These are phyloP conservation scores for Cyclotella sp. DNA, from an alignment of 108 stramenopile genomes.

Conservation along the genomic window DNA sequence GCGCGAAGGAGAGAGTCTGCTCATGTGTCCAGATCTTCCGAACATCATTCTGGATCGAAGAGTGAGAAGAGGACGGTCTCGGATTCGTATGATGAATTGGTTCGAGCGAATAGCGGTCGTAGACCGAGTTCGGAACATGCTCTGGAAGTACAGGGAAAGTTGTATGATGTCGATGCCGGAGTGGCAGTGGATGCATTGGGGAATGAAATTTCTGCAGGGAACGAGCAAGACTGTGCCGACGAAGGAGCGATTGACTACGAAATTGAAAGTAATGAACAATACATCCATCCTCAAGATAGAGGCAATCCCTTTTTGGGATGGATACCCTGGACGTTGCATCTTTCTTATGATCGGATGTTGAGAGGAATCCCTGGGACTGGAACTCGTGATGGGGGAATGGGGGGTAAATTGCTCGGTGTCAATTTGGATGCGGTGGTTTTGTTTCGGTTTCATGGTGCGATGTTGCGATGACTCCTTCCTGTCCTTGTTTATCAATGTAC, in stretches of 20 bases:
- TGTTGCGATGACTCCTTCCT: not conserved
- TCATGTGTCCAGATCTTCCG: not conserved
- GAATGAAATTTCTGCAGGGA: not conserved
- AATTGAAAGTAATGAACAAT: constrained; percentile 1
- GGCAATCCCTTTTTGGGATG: constrained; percentile 77
- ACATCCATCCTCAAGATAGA: constrained; percentile 62
- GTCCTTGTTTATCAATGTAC: not conserved
- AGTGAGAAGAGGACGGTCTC: not conserved
- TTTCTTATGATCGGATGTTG: constrained; percentile 75
- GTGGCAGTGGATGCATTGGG: constrained; percentile 5
- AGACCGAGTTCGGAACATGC: not conserved
- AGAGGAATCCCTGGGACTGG: constrained; percentile 86
- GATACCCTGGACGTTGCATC: constrained; percentile 66
- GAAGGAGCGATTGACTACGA: not conserved
- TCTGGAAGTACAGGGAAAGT: not conserved
- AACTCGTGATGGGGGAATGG: constrained; percentile 70
- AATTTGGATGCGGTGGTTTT: constrained; percentile 88
- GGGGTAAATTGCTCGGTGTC: constrained; percentile 68
- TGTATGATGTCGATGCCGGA: constrained; percentile 4
- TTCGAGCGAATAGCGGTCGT: no score
- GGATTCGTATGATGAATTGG: not conserved
- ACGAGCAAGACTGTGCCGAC: not conserved
- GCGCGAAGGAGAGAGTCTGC: not conserved
- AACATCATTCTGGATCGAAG: not conserved
- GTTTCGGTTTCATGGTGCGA: constrained; percentile 75